Conservation (phyloP, 495 filamentous ascomycete genomes). For the Sordaria brevicollis region DNA sequence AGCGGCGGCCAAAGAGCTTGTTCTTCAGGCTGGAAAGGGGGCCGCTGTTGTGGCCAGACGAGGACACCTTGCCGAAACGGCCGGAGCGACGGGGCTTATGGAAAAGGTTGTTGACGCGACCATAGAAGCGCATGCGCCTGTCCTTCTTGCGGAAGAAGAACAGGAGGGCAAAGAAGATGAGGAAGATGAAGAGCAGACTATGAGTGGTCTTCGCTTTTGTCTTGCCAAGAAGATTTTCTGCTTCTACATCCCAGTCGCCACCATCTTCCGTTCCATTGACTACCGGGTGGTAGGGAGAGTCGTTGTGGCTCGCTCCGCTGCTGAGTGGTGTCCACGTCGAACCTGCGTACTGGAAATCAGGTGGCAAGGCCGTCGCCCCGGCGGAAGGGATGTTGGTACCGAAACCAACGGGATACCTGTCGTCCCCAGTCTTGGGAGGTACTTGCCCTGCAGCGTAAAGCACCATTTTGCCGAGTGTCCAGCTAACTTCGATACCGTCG, state of each 20-base stretch:
- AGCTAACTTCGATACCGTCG: slow-evolving; percentile 86
- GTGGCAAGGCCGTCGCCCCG: slow-evolving; percentile 39
- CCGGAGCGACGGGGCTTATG: slow-evolving; percentile 41
- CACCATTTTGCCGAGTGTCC: slow-evolving; percentile 97
- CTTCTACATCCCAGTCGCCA: slow-evolving; percentile 47
- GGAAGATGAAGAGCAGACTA: slow-evolving; percentile 62
- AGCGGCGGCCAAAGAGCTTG: slow-evolving; percentile 47
- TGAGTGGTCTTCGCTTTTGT: slow-evolving; percentile 63
- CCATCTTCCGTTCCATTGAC: slow-evolving; percentile 14
- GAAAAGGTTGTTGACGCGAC: slow-evolving; percentile 43
- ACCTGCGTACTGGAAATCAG: slow-evolving; percentile 82
- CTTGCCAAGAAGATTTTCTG: slow-evolving; percentile 54
- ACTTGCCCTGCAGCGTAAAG: slow-evolving; percentile 89
- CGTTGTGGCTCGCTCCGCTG: slow-evolving; percentile 31
- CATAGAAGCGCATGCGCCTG: slow-evolving; percentile 55
- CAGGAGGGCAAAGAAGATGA: slow-evolving; percentile 55
- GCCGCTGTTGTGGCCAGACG: slow-evolving; percentile 4
- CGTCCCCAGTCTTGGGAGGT: slow-evolving; percentile 46
- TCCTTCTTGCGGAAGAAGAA: slow-evolving; percentile 51
- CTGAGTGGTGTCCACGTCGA: slow-evolving; percentile 36
- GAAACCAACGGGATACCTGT: slow-evolving; percentile 71
- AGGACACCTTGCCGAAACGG: slow-evolving; percentile 42
- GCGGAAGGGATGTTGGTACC: slow-evolving; percentile 54
- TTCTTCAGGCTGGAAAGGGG: slow-evolving; percentile 25
- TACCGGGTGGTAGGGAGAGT: slow-evolving; percentile 8